Evolutionary conservation across 2,329 filamentous ascomycete genomes (phyloP), one percentile per base, ranked within the genome.

Genomic region (Xylaria sp.): DNA sequence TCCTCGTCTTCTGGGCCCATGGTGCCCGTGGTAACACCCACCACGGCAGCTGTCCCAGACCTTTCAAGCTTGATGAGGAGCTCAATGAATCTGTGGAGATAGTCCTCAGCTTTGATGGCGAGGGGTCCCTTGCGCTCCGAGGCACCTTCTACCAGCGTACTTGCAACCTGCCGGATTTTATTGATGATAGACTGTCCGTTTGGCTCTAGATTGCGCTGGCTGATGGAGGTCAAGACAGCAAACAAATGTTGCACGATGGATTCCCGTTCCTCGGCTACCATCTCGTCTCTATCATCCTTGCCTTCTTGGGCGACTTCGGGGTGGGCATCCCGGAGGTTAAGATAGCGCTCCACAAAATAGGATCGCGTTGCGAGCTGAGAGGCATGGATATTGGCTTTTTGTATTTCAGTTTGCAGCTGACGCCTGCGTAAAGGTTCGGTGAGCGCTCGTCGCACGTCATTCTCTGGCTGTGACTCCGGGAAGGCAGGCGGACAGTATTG

Each of bases 371-470:
- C 90, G 10, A 97, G 84, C 75, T 94, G 91, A 6, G 91, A 95
- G 1, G 91, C 89, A 77, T 95, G 94, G 48, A 97, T 92, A 78
- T 97, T 97, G 7, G 93, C 92, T 78, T 97, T 97, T 78, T 97
- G 94, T 37, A 97, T 96, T 80, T 97, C 94, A 73, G 91, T 94
- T 77, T 96, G 93, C 4, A 94, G 79, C 65, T 86, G 83, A 1
- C 88, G 84, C 2, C 88, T 85, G 2, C 84, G 82, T 32, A 81
- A 78, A 1, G 86, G 84, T 23, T 82, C 80, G 63, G 84, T 84
- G 67, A 88, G 82, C 8, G 83, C 79, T 48, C 83, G 84, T 51
- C 86, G 84, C 18, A 88, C 75, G 71, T 89, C 87, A 70, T 87
- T 82, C 9, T 82, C 75, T 0, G 85, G 83, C 70, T 84, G 82